Percentiles rank a stretch among this genome's conserved stretches.
Evolutionary conservation across 495 filamentous ascomycete genomes (phyloP).

Genomic region (Aspergillus incahuasiensis): DNA sequence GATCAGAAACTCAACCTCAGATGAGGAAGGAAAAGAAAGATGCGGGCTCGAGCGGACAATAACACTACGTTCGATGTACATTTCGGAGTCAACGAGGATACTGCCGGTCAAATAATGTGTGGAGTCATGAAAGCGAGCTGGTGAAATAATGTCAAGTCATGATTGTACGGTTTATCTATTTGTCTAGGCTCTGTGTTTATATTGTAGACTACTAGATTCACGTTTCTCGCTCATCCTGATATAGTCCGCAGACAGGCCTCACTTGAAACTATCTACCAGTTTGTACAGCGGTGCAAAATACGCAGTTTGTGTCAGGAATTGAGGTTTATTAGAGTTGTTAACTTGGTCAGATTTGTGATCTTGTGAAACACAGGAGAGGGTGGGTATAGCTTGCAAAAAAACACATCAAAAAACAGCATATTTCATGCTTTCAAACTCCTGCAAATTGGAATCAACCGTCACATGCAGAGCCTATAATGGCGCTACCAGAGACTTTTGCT

Average conservation of each 20-base stretch:
- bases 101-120: constrained; percentile 1
- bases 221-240: background rate
- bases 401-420: background rate
- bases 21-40: constrained; percentile 16
- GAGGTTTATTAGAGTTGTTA: background rate
- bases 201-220: background rate
- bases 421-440: background rate
- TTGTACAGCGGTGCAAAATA: too few species aligned
- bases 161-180: background rate
- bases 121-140: background rate
- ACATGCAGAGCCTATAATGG: background rate
- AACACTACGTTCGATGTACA: background rate
- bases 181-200: background rate
- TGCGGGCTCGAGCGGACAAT: constrained; percentile 2
- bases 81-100: background rate
- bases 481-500: constrained; percentile 10
- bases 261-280: too few species aligned
- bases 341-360: background rate
- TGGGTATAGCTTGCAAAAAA: constrained; percentile 11
- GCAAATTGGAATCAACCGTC: background rate
- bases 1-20: constrained; percentile 14
- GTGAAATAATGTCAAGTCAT: constrained; percentile 1
- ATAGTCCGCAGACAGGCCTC: background rate
- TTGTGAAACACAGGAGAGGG: background rate
- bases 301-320: too few species aligned